Base-by-base conservation (phyloP, 1,139 yeast species). In the Pichia inconspicua region DNA sequence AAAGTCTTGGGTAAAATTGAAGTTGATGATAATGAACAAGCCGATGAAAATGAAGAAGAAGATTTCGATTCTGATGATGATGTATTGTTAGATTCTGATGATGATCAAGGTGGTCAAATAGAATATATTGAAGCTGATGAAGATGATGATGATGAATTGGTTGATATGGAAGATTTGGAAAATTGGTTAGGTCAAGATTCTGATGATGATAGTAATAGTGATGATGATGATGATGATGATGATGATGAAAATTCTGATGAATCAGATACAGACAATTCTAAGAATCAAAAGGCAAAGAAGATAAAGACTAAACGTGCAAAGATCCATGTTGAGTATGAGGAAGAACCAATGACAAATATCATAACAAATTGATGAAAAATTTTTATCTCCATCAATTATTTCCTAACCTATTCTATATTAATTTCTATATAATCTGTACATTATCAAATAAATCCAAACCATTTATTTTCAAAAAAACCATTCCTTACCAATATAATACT, bases 121-220 rank as follows among this genome's bases (percentile, higher is more conserved):
- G 96, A 88, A 63, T 84, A 81, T 60, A 95, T 85, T 63, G 96
- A 85, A 56, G 83, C 65, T 41, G 77, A 71, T 25, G 82, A 84
- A 45, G 94, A 82, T 17, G 95, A 72, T 25, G 82, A 84, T 45
- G 94, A 82, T 19, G 97, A 89, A 52, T 72, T 87, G 60, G 95
- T 85, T 27, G 97, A 90, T 63, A 77, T 89, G 71, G 96, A 89
- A 68, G 97, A 89, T 60, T 72, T 89, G 54, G 95, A 89, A 67
- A 82, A 78, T 66, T 89, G 96, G 96, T 75, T 90, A 46, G 95
- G 82, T 54, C 85, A 56, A 12, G 63, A 56, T 43, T 61, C 58
- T 40, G 83, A 51, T 73, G 71, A 51, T 48, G 67, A 58, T 37
- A 73, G 76, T 49, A 78, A 70, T 42, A 73, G 68, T 7, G 73